These are phyloP conservation scores for Colletotrichum simmondsii DNA, from an alignment of 2,329 filamentous ascomycete species.

Conservation along the genomic window DNA sequence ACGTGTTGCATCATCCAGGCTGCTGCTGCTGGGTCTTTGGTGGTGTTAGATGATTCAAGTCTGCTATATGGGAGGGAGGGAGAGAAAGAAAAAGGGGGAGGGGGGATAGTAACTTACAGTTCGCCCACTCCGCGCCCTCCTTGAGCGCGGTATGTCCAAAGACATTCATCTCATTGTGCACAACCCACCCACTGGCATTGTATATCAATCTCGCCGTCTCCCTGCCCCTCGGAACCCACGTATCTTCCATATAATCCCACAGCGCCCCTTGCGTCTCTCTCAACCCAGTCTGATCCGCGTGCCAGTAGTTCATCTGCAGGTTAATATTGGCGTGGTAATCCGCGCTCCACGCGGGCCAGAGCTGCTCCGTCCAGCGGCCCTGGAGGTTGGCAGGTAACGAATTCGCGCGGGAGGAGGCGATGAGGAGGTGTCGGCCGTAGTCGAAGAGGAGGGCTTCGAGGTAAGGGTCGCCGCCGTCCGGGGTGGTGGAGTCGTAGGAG, in stretches of 20 bases:
- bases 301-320: slow-evolving; percentile 72
- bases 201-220: slow-evolving; percentile 66
- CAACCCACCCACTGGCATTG: slow-evolving; percentile 64
- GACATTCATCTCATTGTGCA: slow-evolving; percentile 68
- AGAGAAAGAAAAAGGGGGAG: neutral
- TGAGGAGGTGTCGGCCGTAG: slow-evolving; percentile 64
- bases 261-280: slow-evolving; percentile 55
- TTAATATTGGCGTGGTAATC: slow-evolving; percentile 72
- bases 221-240: slow-evolving; percentile 62
- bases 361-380: slow-evolving; percentile 62
- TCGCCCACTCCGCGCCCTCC: slow-evolving; percentile 43
- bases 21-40: slow-evolving; percentile 53
- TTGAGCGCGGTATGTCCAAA: slow-evolving; percentile 64
- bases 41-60: slow-evolving; percentile 41
- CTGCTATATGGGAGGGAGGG: neutral
- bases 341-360: slow-evolving; percentile 54
- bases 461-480: slow-evolving; percentile 62
- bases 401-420: slow-evolving; percentile 62
- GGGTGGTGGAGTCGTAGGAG: slow-evolving; percentile 42
- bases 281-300: slow-evolving; percentile 62
- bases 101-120: slow-evolving; percentile 39
- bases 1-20: slow-evolving; percentile 72
- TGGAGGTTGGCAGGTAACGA: slow-evolving; percentile 67
- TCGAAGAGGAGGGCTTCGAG: slow-evolving; percentile 65
- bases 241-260: slow-evolving; percentile 64